Evolutionary conservation across 1,284 basidiomycete genomes (phyloP), one percentile per base, ranked within the genome.

Genomic region (Rhodotorula sp.): DNA sequence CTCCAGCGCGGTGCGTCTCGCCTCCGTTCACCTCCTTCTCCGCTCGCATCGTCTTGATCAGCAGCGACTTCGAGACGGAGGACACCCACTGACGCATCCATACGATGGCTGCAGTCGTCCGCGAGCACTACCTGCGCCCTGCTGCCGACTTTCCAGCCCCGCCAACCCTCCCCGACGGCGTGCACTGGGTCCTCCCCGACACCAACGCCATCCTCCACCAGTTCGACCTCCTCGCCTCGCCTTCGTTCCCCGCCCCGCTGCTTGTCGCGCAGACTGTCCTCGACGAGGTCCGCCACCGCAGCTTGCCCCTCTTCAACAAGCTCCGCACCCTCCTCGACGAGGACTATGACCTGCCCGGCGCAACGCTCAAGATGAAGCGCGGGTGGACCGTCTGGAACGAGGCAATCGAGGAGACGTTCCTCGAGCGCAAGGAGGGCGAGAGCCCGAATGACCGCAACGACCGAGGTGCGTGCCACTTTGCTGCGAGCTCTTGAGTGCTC

Each of bases 211-310:
- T 98, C 77, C 85, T 99, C 17, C 88, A 93, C 23, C 80, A 97
- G 91, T 96, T 97, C 90, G 95, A 98, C 81, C 84, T 97, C 62
- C 84, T 97, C 55, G 90, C 93, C 80, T 90, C 91, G 0, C 81
- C 84, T 9, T 91, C 92, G 0, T 79, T 80, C 63, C 77, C 78
- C 21, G 63, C 58, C 12, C 78, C 79, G 34, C 87, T 97, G 66
- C 89, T 99, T 64, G 84, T 99, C 17, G 87, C 97, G 1, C 97
- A 99, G 81, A 99, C 96, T 0, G 94, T 97, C 1, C 84, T 97
- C 61, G 92, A 97, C 77, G 97, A 99, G 86, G 93, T 97, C 70
- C 86, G 96, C 67, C 96, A 99, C 81, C 88, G 96, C 44, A 95
- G 92, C 0, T 82, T 99, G 46, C 97, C 97, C 1, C 84, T 99